phyloP scores from a whole-genome alignment of 2,329 filamentous ascomycete genomes.

The Venturia carpophila region DNA sequence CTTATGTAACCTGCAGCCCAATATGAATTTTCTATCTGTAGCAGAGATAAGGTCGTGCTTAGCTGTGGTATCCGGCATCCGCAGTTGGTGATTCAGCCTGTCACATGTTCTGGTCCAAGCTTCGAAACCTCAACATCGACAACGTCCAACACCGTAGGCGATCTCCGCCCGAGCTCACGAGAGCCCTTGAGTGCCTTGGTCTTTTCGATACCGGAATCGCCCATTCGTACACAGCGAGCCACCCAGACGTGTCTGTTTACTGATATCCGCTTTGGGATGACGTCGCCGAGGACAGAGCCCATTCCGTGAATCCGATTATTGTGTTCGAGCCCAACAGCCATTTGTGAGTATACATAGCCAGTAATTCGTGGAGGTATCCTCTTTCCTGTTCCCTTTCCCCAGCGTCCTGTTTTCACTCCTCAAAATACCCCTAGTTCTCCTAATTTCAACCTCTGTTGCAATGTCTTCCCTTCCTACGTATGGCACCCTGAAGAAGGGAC shows the following conservation, averaged over 20 bases:
- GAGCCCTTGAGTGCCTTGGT: neutral
- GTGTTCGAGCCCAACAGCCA: neutral
- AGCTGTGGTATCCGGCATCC: no score
- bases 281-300: neutral
- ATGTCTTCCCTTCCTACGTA: constrained; percentile 14
- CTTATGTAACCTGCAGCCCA: no score
- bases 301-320: neutral
- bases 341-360: constrained; percentile 9
- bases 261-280: neutral
- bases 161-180: neutral
- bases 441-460: neutral
- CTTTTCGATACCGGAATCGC: neutral
- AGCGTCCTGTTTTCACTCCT: neutral
- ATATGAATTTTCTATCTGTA: no score
- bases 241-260: constrained; percentile 2
- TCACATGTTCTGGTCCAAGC: neutral
- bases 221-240: neutral
- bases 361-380: neutral
- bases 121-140: neutral
- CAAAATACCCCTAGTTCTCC: neutral
- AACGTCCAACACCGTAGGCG: neutral
- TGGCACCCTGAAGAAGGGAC: neutral
- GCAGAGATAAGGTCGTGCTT: no score
- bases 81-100: neutral
- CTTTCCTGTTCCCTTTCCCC: neutral